Conservation (phyloP, 306 rosid genomes). For the Herpetospermum pedunculosum region DNA sequence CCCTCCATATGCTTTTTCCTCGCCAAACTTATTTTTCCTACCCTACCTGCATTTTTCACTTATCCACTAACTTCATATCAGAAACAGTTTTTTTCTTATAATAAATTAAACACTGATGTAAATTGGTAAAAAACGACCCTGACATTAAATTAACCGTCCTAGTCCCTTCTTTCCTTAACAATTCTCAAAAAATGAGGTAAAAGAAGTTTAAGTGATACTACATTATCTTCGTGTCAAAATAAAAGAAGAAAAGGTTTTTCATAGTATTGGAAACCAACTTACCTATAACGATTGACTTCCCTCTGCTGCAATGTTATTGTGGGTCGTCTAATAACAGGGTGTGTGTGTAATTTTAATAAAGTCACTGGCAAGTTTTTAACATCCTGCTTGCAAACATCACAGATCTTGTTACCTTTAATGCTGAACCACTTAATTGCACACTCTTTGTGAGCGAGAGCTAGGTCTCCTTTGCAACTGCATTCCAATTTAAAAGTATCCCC, state of each 20-base stretch:
- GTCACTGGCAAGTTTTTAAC: constrained; percentile 75
- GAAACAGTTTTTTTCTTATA: background rate
- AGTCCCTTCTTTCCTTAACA: background rate
- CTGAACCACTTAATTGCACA: constrained; percentile 96
- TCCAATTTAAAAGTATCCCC: constrained; percentile 79
- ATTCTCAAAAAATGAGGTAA: background rate
- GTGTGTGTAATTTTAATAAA: constrained; percentile 52
- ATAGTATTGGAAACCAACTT: constrained; percentile 16
- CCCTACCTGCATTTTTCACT: background rate
- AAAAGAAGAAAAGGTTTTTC: background rate
- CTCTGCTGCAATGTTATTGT: constrained; percentile 24
- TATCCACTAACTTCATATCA: background rate
- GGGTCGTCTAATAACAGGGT: constrained; percentile 21
- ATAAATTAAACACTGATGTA: background rate
- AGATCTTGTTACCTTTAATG: constrained; percentile 81
- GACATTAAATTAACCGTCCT: background rate
- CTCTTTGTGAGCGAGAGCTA: constrained; percentile 88
- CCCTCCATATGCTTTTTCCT: background rate
- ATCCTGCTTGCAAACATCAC: constrained; percentile 82
- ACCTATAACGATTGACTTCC: constrained; percentile 44
- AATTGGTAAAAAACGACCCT: background rate
- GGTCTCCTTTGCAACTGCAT: constrained; percentile 95
- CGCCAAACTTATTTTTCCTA: background rate
- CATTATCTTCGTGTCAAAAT: background rate
- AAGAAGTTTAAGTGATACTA: background rate